These are phyloP conservation scores for Naganishia vishniacii DNA, from an alignment of 768 basidiomycete genomes.

Conservation along the genomic window DNA sequence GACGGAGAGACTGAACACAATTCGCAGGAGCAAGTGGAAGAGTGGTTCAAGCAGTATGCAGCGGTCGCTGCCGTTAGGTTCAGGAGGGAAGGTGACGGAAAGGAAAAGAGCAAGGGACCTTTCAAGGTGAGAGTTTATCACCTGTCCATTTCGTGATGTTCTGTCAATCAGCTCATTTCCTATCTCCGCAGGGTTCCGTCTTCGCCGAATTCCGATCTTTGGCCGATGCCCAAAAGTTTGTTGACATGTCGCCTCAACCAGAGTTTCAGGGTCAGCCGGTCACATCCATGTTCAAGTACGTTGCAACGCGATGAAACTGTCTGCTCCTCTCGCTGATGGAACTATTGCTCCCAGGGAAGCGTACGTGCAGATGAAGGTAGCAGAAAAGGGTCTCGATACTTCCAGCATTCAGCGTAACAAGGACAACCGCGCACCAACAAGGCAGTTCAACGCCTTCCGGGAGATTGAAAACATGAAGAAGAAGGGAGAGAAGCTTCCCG, in stretches of 20 bases:
- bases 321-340: background rate
- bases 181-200: conserved; percentile 65
- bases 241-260: conserved; percentile 75
- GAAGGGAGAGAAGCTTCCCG: conserved; percentile 24
- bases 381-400: conserved; percentile 72
- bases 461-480: conserved; percentile 44
- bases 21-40: conserved; percentile 68
- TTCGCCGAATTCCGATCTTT: conserved; percentile 81
- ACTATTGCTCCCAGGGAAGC: conserved; percentile 56
- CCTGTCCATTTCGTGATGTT: background rate
- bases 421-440: conserved; percentile 12
- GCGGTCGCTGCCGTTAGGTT: conserved; percentile 75
- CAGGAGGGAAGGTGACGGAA: conserved; percentile 63
- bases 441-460: conserved; percentile 48
- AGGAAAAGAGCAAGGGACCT: conserved; percentile 53
- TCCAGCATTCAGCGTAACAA: conserved; percentile 30
- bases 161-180: background rate
- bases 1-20: conserved; percentile 57
- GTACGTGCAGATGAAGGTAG: conserved; percentile 93
- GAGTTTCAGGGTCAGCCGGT: conserved; percentile 64
- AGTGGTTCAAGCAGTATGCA: conserved; percentile 73
- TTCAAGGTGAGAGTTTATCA: conserved; percentile 65
- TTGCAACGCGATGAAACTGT: conserved; percentile 13
- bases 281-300: conserved; percentile 80
- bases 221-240: conserved; percentile 64